Percentiles rank a stretch among this genome's conserved stretches.
Evolutionary conservation across 192 early-diverging fungal genomes (phyloP).

Genomic region (Anaeromyces robustus): DNA sequence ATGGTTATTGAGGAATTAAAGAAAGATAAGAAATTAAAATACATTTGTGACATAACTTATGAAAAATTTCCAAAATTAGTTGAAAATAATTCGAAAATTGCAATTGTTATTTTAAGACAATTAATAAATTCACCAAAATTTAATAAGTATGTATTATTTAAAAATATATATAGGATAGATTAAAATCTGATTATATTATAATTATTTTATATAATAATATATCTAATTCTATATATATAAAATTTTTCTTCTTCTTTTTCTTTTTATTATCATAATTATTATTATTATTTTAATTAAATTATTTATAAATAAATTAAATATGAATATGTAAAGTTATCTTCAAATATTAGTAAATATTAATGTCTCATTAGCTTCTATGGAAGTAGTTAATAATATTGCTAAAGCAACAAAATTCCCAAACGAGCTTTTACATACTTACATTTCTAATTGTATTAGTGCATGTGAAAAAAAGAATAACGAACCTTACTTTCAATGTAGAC

Average conservation of each 20-base stretch:
- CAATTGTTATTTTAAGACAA: not conserved
- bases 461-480: not conserved
- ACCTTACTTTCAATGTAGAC: not conserved
- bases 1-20: not conserved
- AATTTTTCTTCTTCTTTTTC: too few species aligned
- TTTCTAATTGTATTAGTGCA: not conserved
- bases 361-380: not conserved
- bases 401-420: not conserved
- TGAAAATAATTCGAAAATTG: not conserved
- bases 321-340: not conserved
- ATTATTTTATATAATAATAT: too few species aligned
- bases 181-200: too few species aligned
- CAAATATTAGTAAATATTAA: not conserved
- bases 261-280: too few species aligned
- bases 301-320: too few species aligned
- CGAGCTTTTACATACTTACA: not conserved
- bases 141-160: not conserved
- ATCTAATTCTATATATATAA: too few species aligned
- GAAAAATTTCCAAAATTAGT: not conserved
- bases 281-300: too few species aligned
- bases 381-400: not conserved
- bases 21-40: not conserved
- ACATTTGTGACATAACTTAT: not conserved
- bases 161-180: too few species aligned
- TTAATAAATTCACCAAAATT: not conserved